Evolutionary conservation across 2,329 filamentous ascomycete genomes (phyloP).

Genomic region (Colletotrichum sp.): DNA sequence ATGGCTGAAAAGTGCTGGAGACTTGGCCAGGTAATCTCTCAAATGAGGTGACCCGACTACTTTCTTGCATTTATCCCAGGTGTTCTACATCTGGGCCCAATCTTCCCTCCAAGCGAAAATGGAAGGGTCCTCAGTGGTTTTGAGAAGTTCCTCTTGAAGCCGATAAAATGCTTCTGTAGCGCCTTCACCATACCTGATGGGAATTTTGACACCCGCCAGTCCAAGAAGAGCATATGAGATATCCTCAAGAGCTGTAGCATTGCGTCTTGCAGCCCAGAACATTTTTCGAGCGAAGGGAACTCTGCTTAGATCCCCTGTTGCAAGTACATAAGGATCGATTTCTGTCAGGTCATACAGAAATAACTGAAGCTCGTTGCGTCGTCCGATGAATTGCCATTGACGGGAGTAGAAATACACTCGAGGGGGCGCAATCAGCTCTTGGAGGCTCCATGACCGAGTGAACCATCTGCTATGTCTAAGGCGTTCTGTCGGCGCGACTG

Average conservation of each 20-base stretch:
- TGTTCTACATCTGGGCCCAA: neutral
- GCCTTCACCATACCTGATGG: neutral
- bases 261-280: neutral
- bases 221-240: neutral
- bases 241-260: neutral
- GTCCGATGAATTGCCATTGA: neutral
- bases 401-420: neutral
- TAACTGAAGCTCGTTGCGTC: neutral
- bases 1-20: neutral
- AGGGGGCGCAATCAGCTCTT: neutral
- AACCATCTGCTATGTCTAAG: neutral
- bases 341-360: neutral
- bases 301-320: neutral
- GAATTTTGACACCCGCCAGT: neutral
- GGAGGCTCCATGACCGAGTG: neutral
- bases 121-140: neutral
- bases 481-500: neutral
- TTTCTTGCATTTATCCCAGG: neutral
- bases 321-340: neutral
- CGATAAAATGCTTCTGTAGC: neutral
- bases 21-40: neutral
- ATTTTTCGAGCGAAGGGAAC: neutral
- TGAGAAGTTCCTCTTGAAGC: neutral
- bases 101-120: neutral
- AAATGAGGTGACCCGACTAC: neutral